A percentile compares a stretch with the other conserved stretches of the same genome.
Evolutionary conservation across 2,329 filamentous ascomycete genomes (phyloP).

Genomic region (Penicillium sp.): DNA sequence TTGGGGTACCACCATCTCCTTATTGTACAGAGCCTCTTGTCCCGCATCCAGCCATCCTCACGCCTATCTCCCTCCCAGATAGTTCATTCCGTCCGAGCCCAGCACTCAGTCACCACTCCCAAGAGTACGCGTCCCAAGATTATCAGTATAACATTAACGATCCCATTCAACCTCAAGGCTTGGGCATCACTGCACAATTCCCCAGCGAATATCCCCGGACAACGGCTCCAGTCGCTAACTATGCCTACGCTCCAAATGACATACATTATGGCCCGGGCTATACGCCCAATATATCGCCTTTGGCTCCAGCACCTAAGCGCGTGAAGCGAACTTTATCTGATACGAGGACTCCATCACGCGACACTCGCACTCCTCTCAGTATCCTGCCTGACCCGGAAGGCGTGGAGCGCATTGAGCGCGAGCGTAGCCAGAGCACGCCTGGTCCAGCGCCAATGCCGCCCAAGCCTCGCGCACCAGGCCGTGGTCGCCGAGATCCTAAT

Average conservation of each 20-base stretch:
- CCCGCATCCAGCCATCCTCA: conserved; percentile 36
- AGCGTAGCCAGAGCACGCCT: conserved; percentile 36
- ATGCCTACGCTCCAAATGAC: conserved; percentile 31
- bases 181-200: conserved; percentile 44
- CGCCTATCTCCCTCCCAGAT: conserved; percentile 46
- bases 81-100: conserved; percentile 42
- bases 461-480: conserved; percentile 36
- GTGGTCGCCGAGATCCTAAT: conserved; percentile 42
- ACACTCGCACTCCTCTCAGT: conserved; percentile 35
- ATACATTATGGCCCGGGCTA: conserved; percentile 28
- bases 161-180: conserved; percentile 37
- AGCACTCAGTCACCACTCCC: conserved; percentile 41
- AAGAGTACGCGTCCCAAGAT: conserved; percentile 31
- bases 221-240: conserved; percentile 30
- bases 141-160: conserved; percentile 41
- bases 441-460: conserved; percentile 32
- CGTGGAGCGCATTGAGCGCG: conserved; percentile 43
- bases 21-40: conserved; percentile 40
- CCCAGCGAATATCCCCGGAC: conserved; percentile 36
- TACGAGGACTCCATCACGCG: conserved; percentile 10
- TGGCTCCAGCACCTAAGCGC: conserved; percentile 30
- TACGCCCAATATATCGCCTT: conserved; percentile 29
- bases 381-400: conserved; percentile 48
- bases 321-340: conserved; percentile 25
- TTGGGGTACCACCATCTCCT: conserved; percentile 32